A percentile compares a stretch with the other conserved stretches of the same genome.
Conservation (phyloP, 495 filamentous ascomycete species). For the Neurospora sp. region DNA sequence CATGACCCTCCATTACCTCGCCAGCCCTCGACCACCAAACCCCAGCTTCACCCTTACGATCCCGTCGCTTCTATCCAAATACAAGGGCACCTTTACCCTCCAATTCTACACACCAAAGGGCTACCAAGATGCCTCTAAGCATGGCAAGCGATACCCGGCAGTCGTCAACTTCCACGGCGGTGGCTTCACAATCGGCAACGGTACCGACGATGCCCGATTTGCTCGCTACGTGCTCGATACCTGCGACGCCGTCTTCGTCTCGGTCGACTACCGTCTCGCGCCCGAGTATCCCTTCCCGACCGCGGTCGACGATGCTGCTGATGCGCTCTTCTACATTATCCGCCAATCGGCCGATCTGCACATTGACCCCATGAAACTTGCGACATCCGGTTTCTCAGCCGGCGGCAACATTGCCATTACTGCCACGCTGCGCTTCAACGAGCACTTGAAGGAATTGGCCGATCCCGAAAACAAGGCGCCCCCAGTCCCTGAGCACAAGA, state of each 20-base stretch:
- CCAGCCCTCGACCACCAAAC: constrained; percentile 53
- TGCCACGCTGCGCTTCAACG: constrained; percentile 56
- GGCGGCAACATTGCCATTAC: constrained; percentile 83
- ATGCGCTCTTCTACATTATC: constrained; percentile 57
- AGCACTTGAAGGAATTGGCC: constrained; percentile 15
- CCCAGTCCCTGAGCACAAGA: constrained; percentile 18
- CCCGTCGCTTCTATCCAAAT: constrained; percentile 45
- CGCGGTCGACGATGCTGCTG: constrained; percentile 65
- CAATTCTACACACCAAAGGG: constrained; percentile 70
- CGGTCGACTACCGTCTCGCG: constrained; percentile 66
- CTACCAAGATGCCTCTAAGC: constrained; percentile 47
- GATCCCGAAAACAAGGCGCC: not conserved
- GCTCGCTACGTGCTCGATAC: constrained; percentile 40
- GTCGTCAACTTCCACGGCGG: constrained; percentile 73
- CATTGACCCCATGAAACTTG: constrained; percentile 41
- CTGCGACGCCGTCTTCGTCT: constrained; percentile 52
- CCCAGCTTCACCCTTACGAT: constrained; percentile 59
- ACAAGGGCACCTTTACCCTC: constrained; percentile 48
- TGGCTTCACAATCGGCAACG: constrained; percentile 63
- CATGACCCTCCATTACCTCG: constrained; percentile 65
- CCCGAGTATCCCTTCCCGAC: constrained; percentile 71
- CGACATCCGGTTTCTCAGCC: constrained; percentile 74
- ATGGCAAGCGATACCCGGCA: constrained; percentile 44
- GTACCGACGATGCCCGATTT: constrained; percentile 66
- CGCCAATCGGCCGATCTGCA: constrained; percentile 42